Percentiles rank a stretch among this genome's conserved stretches.
These are phyloP conservation scores for Coemansia sp. DNA, from an alignment of 192 early-diverging fungal species.

Conservation along the genomic window DNA sequence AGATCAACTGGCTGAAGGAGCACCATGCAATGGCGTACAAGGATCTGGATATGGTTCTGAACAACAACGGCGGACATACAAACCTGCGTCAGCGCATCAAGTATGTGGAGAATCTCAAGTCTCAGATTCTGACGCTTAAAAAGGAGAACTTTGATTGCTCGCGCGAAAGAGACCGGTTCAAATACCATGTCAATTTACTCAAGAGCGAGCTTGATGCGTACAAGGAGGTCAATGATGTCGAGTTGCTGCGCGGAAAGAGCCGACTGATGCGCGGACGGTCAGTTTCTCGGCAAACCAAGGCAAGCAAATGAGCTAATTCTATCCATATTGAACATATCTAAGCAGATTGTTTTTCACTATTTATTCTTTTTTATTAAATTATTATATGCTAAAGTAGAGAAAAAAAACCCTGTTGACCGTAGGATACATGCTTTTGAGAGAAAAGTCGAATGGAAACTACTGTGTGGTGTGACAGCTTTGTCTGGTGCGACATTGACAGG, in stretches of 20 bases:
- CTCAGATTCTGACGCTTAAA: conserved; percentile 45
- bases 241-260: conserved; percentile 12
- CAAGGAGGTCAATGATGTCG: conserved; percentile 47
- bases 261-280: conserved; percentile 12
- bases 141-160: conserved; percentile 44
- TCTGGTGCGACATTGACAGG: too few relatives aligned
- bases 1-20: conserved; percentile 54
- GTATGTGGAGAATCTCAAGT: conserved; percentile 48
- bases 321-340: not conserved
- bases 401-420: too few relatives aligned
- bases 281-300: not conserved
- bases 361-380: too few relatives aligned
- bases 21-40: conserved; percentile 48
- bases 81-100: conserved; percentile 51
- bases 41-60: conserved; percentile 40
- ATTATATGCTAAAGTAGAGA: too few relatives aligned
- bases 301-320: not conserved
- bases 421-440: too few relatives aligned
- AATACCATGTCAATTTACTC: conserved; percentile 23
- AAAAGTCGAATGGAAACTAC: too few relatives aligned
- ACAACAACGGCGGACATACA: conserved; percentile 34
- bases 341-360: too few relatives aligned
- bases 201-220: conserved; percentile 52
- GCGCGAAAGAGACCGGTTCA: conserved; percentile 35
- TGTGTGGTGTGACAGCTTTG: too few relatives aligned